Conservation (phyloP, 768 basidiomycete genomes). For the Phaeotremella skinneri region DNA sequence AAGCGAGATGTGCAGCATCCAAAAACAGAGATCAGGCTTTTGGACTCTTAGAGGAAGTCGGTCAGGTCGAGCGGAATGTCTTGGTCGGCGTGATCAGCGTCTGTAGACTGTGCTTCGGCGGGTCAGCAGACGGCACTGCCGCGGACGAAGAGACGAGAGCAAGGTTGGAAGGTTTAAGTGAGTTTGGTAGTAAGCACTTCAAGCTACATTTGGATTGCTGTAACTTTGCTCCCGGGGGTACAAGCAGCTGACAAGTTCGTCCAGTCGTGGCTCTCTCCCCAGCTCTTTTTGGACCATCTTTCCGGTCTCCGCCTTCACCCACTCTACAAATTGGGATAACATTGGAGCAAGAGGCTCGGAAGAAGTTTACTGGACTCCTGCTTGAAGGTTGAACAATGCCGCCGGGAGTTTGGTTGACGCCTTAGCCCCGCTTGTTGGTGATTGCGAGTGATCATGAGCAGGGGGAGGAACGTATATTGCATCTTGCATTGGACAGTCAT, state of each 20-base stretch:
- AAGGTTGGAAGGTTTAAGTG: conserved; percentile 23
- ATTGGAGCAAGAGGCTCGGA: conserved; percentile 16
- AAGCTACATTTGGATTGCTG: not conserved
- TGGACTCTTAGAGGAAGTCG: conserved; percentile 35
- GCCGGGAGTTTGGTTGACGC: not conserved
- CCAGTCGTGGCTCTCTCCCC: conserved; percentile 17
- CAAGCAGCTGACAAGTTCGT: not conserved
- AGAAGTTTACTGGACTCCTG: conserved; percentile 28
- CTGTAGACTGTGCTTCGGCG: not conserved
- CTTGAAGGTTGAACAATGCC: conserved; percentile 25
- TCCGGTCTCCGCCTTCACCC: not conserved
- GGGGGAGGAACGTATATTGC: conserved; percentile 7
- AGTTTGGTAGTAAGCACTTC: conserved; percentile 32
- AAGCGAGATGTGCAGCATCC: conserved; percentile 22
- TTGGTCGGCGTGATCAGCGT: conserved; percentile 9
- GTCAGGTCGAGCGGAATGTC: conserved; percentile 40
- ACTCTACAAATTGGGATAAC: not conserved
- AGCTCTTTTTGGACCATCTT: conserved; percentile 15
- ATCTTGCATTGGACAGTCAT: not conserved
- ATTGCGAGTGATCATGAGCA: too few relatives aligned
- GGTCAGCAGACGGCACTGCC: not conserved
- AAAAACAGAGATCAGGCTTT: conserved; percentile 40
- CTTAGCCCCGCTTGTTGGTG: too few relatives aligned
- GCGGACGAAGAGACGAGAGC: conserved; percentile 9
- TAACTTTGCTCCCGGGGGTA: not conserved